Evolutionary conservation across 2,329 filamentous ascomycete species (phyloP).

Genomic region (Colletotrichum noveboracense): DNA sequence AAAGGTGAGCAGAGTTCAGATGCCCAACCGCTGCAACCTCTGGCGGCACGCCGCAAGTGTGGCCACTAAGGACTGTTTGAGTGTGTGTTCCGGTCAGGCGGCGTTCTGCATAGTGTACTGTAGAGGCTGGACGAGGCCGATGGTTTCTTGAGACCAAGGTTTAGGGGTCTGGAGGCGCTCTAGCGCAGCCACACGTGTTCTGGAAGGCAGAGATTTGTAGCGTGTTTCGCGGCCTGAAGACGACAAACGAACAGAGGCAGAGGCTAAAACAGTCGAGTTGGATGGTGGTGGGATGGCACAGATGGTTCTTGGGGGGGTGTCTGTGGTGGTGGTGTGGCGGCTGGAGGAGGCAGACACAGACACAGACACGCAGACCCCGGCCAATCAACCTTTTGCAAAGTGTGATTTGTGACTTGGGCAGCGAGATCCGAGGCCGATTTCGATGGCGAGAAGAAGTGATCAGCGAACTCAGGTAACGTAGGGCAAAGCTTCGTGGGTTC

Average conservation of each 20-base stretch:
- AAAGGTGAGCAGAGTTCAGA: not conserved
- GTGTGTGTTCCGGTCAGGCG: not conserved
- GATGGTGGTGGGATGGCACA: not conserved
- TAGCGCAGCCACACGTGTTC: not conserved
- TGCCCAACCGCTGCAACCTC: not conserved
- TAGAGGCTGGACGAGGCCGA: not conserved
- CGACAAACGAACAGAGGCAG: not conserved
- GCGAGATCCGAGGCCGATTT: not conserved
- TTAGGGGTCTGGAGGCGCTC: constrained; percentile 4
- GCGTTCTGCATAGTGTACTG: not conserved
- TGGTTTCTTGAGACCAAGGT: not conserved
- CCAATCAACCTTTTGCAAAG: not conserved
- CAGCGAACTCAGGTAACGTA: not conserved
- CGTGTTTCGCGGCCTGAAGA: not conserved
- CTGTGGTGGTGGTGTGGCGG: not conserved
- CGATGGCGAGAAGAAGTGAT: not conserved
- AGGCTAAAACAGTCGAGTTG: constrained; percentile 4
- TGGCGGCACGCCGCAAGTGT: not conserved
- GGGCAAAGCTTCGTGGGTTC: not conserved
- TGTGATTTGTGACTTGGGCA: not conserved
- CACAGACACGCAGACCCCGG: not conserved
- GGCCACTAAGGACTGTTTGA: not conserved
- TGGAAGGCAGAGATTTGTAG: not conserved
- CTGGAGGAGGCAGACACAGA: not conserved
- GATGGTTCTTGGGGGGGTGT: not conserved